Conservation (phyloP, 1,284 basidiomycete genomes). For the Naganishia cerealis region DNA sequence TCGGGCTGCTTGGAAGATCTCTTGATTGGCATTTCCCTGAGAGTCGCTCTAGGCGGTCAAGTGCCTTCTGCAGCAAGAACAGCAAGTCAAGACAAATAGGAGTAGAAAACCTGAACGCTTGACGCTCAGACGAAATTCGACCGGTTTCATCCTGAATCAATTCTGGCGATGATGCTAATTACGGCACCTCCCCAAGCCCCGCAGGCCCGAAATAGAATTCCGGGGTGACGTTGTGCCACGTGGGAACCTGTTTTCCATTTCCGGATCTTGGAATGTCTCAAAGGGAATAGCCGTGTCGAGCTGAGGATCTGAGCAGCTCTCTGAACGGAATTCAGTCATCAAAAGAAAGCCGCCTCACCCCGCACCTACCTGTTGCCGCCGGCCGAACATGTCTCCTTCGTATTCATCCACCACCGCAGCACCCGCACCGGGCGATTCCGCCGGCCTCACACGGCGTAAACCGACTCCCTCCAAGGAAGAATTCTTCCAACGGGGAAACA, state of each 20-base stretch:
- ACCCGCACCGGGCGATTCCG: not conserved
- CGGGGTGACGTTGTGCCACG: slow-evolving; percentile 15
- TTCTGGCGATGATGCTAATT: not conserved
- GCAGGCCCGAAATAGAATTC: slow-evolving; percentile 8
- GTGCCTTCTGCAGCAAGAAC: not conserved
- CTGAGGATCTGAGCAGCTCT: too few species aligned
- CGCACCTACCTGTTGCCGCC: too few species aligned
- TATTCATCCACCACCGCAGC: slow-evolving; percentile 1
- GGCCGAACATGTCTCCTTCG: not conserved
- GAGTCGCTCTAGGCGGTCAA: not conserved
- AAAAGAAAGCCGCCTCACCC: too few species aligned
- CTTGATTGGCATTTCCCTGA: slow-evolving; percentile 6
- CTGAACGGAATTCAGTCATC: too few species aligned
- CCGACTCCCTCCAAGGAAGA: slow-evolving; percentile 5
- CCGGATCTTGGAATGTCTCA: not conserved
- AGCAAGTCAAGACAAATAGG: not conserved
- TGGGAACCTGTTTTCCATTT: not conserved
- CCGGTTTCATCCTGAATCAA: slow-evolving; percentile 21
- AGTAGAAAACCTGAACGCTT: not conserved
- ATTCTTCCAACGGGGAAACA: slow-evolving; percentile 13
- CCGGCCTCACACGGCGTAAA: slow-evolving; percentile 12
- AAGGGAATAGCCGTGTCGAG: not conserved
- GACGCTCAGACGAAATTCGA: not conserved
- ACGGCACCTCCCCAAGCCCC: not conserved
- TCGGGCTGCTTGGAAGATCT: slow-evolving; percentile 36